phyloP scores from a whole-genome alignment of 495 filamentous ascomycete genomes.

The Mycothermus thermophilus region DNA sequence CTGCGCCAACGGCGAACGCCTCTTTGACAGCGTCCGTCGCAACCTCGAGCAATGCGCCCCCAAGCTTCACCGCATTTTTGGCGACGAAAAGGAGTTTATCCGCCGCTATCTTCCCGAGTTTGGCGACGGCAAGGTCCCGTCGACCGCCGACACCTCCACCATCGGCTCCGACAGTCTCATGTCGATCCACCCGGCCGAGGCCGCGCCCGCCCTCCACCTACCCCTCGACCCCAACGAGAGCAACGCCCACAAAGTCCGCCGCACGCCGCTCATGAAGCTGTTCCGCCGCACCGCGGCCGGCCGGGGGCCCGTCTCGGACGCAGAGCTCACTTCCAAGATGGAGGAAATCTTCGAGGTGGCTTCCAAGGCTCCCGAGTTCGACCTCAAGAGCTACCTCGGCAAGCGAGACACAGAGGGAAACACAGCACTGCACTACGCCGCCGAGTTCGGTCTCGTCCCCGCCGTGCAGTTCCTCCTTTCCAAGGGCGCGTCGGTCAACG shows the following conservation, averaged over 20 bases:
- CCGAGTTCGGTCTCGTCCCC: slow-evolving; percentile 21
- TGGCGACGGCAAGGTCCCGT: slow-evolving; percentile 13
- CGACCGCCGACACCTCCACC: slow-evolving; percentile 15
- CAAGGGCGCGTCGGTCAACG: slow-evolving; percentile 16
- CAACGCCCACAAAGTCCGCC: slow-evolving; percentile 12
- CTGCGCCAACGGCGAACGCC: slow-evolving; percentile 13
- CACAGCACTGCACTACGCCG: slow-evolving; percentile 21
- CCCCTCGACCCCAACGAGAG: slow-evolving; percentile 10
- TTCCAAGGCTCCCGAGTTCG: slow-evolving; percentile 10
- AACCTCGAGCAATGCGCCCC: slow-evolving; percentile 15
- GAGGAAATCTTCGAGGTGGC: slow-evolving; percentile 10
- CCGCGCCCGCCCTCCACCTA: neutral
- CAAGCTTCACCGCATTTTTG: slow-evolving; percentile 22
- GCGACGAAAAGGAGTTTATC: slow-evolving; percentile 22
- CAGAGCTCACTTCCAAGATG: slow-evolving; percentile 12
- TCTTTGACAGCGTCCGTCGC: slow-evolving; percentile 19
- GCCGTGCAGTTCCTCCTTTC: slow-evolving; percentile 17
- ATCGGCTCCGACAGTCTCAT: slow-evolving; percentile 11
- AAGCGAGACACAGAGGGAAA: slow-evolving; percentile 24
- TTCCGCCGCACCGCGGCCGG: slow-evolving; percentile 15
- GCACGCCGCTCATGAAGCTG: slow-evolving; percentile 19
- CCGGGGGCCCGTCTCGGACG: slow-evolving; percentile 11
- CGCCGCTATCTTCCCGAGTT: slow-evolving; percentile 23
- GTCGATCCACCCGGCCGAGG: slow-evolving; percentile 7
- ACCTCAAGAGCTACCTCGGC: slow-evolving; percentile 10